These are phyloP conservation scores for Logfia minima DNA, from an alignment of 129 eudicot genomes.

Conservation along the genomic window DNA sequence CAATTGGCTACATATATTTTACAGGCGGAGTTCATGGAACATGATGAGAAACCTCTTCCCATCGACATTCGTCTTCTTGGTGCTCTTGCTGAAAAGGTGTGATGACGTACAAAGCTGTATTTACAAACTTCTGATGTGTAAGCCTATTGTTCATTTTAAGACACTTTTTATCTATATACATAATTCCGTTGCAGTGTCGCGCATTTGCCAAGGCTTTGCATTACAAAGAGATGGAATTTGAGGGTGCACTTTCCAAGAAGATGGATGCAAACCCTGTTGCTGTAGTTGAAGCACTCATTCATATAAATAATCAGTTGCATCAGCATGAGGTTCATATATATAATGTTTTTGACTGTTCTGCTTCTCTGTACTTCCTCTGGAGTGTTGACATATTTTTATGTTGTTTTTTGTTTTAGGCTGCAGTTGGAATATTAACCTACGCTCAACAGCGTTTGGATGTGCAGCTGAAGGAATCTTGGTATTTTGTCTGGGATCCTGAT, in stretches of 20 bases:
- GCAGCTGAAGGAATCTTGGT: constrained; percentile 97
- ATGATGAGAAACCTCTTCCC: constrained; percentile 95
- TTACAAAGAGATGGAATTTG: constrained; percentile 98
- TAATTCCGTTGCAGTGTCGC: constrained; percentile 64
- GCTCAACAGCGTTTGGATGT: constrained; percentile 93
- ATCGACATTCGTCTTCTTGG: constrained; percentile 98
- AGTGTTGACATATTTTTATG: constrained; percentile 12
- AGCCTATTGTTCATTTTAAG: constrained; percentile 1
- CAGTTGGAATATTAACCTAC: constrained; percentile 90
- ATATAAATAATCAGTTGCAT: constrained; percentile 94
- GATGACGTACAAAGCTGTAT: constrained; percentile 13
- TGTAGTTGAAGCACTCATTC: constrained; percentile 95
- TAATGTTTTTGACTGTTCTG: not conserved
- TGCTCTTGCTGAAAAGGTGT: constrained; percentile 99
- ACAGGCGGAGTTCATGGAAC: constrained; percentile 99
- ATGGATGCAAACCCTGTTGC: constrained; percentile 98
- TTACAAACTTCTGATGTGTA: constrained; percentile 13
- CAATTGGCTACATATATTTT: constrained; percentile 20
- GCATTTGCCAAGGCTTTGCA: constrained; percentile 99
- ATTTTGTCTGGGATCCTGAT: constrained; percentile 20
- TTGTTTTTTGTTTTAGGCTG: constrained; percentile 60
- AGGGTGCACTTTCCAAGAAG: constrained; percentile 84
- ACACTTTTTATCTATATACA: constrained; percentile 5
- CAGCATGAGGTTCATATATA: constrained; percentile 83
- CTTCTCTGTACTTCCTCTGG: constrained; percentile 5